These are phyloP conservation scores for Botryosphaeria agaves DNA, from an alignment of 2,329 filamentous ascomycete species.

Conservation along the genomic window DNA sequence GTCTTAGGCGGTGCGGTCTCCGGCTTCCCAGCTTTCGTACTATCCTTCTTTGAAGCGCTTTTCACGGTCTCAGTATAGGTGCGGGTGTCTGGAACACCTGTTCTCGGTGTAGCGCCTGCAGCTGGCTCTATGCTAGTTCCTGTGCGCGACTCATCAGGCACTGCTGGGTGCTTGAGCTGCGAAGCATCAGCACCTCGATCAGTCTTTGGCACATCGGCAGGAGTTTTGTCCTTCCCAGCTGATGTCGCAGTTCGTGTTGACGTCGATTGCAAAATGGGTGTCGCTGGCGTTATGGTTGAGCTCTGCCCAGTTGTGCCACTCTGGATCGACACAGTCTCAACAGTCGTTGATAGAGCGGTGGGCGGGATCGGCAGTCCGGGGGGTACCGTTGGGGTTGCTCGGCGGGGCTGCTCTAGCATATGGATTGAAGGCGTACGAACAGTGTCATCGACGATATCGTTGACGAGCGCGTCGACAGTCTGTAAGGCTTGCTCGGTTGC, in stretches of 20 bases:
- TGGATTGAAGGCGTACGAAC: neutral
- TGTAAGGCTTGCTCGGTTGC: constrained; percentile 42
- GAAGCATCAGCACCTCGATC: neutral
- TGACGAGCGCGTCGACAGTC: constrained; percentile 52
- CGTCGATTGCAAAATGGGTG: constrained; percentile 22
- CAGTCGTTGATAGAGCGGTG: neutral
- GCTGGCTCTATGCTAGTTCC: neutral
- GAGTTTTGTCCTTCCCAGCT: constrained; percentile 6
- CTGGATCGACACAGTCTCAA: neutral
- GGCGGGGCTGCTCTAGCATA: constrained; percentile 7
- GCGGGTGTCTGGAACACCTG: neutral
- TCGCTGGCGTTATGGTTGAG: constrained; percentile 17
- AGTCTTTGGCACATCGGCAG: neutral
- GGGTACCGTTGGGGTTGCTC: constrained; percentile 26
- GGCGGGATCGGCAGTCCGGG: constrained; percentile 21
- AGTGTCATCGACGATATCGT: constrained; percentile 29
- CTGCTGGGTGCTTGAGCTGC: no score
- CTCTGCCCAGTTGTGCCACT: constrained; percentile 1
- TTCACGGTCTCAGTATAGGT: neutral
- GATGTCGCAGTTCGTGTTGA: constrained; percentile 15
- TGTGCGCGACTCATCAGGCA: no score
- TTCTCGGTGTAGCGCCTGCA: neutral
- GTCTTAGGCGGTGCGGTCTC: no score
- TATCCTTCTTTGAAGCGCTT: neutral
- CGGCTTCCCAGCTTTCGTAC: no score